Base-by-base conservation (phyloP, 495 filamentous ascomycete species). In the Massariosphaeria phaeospora region DNA sequence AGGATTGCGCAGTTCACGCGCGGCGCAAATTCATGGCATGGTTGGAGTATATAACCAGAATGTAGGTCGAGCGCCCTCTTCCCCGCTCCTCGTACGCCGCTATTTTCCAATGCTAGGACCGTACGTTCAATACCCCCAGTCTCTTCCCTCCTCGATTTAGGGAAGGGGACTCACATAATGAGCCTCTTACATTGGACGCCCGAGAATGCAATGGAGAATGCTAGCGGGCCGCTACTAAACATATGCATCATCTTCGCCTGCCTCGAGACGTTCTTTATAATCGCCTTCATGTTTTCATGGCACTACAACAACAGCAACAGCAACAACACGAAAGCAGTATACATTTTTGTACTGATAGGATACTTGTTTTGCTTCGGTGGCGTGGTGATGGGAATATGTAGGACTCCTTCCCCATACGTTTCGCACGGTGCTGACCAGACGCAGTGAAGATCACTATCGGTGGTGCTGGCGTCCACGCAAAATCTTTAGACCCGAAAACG, bases 241-340 rank as follows among this genome's bases (percentile, higher is more conserved):
- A 48, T 59, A 13, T 59, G 56, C 56, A 59, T 59, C 21, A 45
- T 18, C 7, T 54, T 59, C 21, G 56, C 56, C 3, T 30, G 48
- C 26, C 26, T 59, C 17, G 56, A 59, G 38, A 53, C 56, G 2
- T 48, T 54, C 34, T 53, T 59, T 23, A 42, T 59, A 21, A 43
- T 54, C n/a, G 31, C 48, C 17, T 59, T 59, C 41, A 31, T 59
- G 12, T 33, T 59, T 13, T 59, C 56, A 10, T 53, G 48, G 56
- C 31, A 54, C 30, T 49, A 34, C 44, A 59, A 59, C 25, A 39
- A 26, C 12, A 18, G 41, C 20, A 46, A 25, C 21, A 48, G 18
- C 42, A 43, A 48, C 15, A 53, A 52, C n/a, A 53, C 11, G 35
- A 47, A 54, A 11, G 18, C 30, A 2, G 36, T 49, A 1, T 46